Conservation (phyloP, 352 stramenopile species). For the Phytopythium helicoides region DNA sequence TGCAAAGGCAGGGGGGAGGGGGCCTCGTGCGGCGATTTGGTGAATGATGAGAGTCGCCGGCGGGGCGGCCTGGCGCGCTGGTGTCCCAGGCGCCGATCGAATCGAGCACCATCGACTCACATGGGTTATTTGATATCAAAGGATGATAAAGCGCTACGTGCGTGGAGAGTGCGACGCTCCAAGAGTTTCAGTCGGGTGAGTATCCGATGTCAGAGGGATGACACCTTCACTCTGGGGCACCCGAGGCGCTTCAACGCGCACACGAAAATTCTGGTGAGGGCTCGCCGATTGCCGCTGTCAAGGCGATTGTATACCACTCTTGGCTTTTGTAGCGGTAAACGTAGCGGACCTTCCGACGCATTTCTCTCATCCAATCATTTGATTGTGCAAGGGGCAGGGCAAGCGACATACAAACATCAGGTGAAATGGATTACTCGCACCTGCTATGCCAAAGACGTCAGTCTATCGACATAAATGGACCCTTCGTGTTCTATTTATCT, state of each 20-base stretch:
- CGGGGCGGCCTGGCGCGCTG: too few species aligned
- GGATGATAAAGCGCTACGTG: too few species aligned
- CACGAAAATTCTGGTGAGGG: conserved; percentile 5
- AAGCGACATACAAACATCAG: too few species aligned
- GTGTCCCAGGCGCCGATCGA: too few species aligned
- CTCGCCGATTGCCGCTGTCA: conserved; percentile 11
- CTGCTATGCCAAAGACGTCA: too few species aligned
- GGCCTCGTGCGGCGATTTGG: conserved; percentile 66
- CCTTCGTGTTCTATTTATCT: too few species aligned
- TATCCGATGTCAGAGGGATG: background rate
- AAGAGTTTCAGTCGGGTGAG: conserved; percentile 15
- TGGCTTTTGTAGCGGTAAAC: background rate
- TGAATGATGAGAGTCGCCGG: too few species aligned
- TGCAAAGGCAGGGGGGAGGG: conserved; percentile 46
- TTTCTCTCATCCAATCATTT: conserved; percentile 26
- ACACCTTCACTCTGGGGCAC: conserved; percentile 27
- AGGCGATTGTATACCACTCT: background rate
- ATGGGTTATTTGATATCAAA: background rate
- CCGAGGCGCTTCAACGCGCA: conserved; percentile 18
- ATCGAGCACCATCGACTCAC: background rate
- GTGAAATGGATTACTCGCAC: too few species aligned
- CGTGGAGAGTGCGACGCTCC: too few species aligned
- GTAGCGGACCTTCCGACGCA: conserved; percentile 5
- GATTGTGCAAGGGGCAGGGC: too few species aligned
- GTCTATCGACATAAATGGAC: too few species aligned